Evolutionary conservation across 2,329 filamentous ascomycete genomes (phyloP), one percentile per base, ranked within the genome.

Genomic region (Microcyclospora tardicrescens): DNA sequence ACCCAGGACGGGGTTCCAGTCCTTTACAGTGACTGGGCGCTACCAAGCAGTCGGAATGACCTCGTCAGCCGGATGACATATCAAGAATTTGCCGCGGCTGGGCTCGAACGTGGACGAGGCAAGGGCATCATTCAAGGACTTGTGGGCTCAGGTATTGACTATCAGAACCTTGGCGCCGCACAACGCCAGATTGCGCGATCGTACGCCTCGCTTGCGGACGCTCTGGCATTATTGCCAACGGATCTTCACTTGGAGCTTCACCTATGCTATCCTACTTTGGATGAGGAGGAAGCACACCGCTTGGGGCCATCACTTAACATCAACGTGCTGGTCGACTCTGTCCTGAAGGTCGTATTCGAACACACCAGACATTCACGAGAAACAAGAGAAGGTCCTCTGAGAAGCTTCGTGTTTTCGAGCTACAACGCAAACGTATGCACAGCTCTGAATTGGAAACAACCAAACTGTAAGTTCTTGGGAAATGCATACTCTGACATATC

Each of bases 361-460:
- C 89, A 96, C 59, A 87, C 87, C 2, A 75, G 89, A 33, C 51
- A 73, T 52, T 46, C 84, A 60, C 69, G 79, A 42, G 71, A 78
- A 43, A 64, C 67, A 44, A 77, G 75, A 1, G 77, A 84, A 8
- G 78, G 84, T 39, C 75, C 79, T 12, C 79, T 91, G 49, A 73
- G 87, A 31, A 93, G 84, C 10, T 80, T 98, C 37, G 84, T 95
- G 10, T 95, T 98, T 59, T 93, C 84, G 52, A 93, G 85, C 15
- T 94, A 89, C 61, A 95, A 93, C 57, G 71, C 84, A 10, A 81
- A 80, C 46, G 75, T 96, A 14, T 98, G 91, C 63, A 93, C 84
- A 12, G 87, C 89, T 5, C 65, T 98, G 52, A 98, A 98, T 62
- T 98, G 91, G 91, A 98, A 98, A 61, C 91, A 98, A 61, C 91